A percentile compares a stretch with the other conserved stretches of the same genome.
Conservation (phyloP, 257 asterid genomes). For the Solanum appendiculatum region DNA sequence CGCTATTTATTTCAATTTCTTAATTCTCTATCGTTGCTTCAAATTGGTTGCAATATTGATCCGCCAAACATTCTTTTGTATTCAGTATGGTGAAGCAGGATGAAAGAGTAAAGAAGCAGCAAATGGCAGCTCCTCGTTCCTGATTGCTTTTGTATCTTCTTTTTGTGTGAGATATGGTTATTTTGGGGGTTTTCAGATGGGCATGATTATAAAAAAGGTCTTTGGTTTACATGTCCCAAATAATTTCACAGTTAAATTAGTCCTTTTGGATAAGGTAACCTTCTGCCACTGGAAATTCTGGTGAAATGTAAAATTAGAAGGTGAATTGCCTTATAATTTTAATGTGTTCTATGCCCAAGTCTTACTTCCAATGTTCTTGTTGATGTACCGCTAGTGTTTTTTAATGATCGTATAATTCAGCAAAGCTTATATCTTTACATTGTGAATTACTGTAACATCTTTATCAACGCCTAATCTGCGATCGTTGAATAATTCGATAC, state of each 20-base stretch:
- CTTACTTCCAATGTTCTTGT: neutral
- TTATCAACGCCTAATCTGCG: too few relatives aligned
- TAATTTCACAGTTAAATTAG: neutral
- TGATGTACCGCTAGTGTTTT: neutral
- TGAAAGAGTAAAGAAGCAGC: slow-evolving; percentile 90
- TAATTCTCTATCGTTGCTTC: neutral
- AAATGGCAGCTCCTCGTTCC: slow-evolving; percentile 90
- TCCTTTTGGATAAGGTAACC: neutral
- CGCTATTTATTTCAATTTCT: neutral
- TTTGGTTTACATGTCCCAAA: neutral
- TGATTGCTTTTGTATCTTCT: slow-evolving; percentile 11
- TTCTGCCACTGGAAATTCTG: neutral
- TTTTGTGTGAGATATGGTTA: neutral
- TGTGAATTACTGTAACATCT: neutral
- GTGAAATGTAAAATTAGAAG: neutral
- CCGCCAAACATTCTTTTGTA: neutral
- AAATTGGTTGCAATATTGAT: neutral
- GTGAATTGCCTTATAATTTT: neutral
- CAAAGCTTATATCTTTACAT: neutral
- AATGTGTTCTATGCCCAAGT: neutral
- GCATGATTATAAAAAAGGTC: neutral
- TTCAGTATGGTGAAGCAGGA: slow-evolving; percentile 85
- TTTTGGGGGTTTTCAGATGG: neutral
- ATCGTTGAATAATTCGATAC: too few relatives aligned
- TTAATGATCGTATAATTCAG: neutral